These are phyloP conservation scores for Rhizophora mangle DNA, from an alignment of 345 rosid genomes.

Conservation along the genomic window DNA sequence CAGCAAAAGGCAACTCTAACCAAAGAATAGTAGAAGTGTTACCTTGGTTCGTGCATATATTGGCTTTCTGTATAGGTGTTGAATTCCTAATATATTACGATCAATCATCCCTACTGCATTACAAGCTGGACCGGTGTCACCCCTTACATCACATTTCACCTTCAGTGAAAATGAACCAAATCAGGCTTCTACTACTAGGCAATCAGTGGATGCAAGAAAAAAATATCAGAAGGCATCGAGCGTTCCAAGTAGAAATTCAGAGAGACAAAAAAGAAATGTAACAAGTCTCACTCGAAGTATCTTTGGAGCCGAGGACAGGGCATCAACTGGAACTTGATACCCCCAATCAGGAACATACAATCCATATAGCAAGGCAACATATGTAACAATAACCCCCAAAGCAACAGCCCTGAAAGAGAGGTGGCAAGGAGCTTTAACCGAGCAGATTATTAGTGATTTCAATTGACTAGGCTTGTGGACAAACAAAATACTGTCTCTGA, in stretches of 20 bases:
- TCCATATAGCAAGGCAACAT: slow-evolving; percentile 59
- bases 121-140: slow-evolving; percentile 81
- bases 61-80: slow-evolving; percentile 68
- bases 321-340: slow-evolving; percentile 48
- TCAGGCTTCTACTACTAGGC: background rate
- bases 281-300: slow-evolving; percentile 43
- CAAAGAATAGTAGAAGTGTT: slow-evolving; percentile 5
- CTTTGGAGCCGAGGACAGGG: slow-evolving; percentile 38
- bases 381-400: slow-evolving; percentile 40
- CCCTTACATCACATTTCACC: slow-evolving; percentile 77
- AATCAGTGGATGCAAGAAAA: background rate
- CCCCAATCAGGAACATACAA: slow-evolving; percentile 77
- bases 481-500: background rate
- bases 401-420: slow-evolving; percentile 52
- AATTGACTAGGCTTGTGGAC: background rate
- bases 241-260: background rate
- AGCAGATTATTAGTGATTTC: background rate
- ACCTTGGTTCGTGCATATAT: slow-evolving; percentile 64
- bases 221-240: background rate
- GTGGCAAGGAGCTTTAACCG: no score
- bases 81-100: slow-evolving; percentile 58
- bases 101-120: slow-evolving; percentile 86
- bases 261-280: background rate
- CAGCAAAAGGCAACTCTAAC: slow-evolving; percentile 9
- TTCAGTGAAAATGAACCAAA: slow-evolving; percentile 21